These are phyloP conservation scores for Botrytis byssoidea DNA, from an alignment of 2,329 filamentous ascomycete genomes.

Conservation along the genomic window DNA sequence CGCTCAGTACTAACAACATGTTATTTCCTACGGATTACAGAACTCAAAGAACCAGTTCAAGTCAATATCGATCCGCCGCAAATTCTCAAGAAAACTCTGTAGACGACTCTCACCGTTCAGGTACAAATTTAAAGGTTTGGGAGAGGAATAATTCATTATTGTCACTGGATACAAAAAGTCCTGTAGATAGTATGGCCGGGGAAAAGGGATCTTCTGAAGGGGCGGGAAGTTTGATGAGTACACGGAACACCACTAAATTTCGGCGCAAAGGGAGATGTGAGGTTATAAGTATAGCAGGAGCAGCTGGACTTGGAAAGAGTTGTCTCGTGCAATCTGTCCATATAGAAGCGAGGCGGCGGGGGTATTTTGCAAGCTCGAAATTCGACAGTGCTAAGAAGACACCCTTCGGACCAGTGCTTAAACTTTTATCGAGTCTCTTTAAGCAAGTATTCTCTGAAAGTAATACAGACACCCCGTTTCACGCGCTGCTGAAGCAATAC, in stretches of 20 bases:
- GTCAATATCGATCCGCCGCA: constrained; percentile 26
- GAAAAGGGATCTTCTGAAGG: constrained; percentile 32
- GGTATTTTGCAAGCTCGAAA: constrained; percentile 65
- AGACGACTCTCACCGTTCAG: constrained; percentile 28
- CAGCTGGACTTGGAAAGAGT: constrained; percentile 64
- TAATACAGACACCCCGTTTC: constrained; percentile 63
- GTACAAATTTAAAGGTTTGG: constrained; percentile 30
- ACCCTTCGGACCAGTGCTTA: constrained; percentile 62
- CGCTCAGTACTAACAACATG: constrained; percentile 20
- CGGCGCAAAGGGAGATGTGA: constrained; percentile 62
- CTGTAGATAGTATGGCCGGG: constrained; percentile 27
- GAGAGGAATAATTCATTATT: constrained; percentile 32
- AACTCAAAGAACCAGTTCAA: constrained; percentile 23
- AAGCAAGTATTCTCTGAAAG: constrained; percentile 66
- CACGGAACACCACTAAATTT: constrained; percentile 48
- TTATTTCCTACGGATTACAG: constrained; percentile 21
- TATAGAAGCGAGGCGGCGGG: constrained; percentile 57
- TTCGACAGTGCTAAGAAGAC: constrained; percentile 61
- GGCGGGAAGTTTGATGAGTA: constrained; percentile 33
- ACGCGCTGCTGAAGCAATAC: constrained; percentile 60
- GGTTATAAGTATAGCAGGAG: constrained; percentile 59
- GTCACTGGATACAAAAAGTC: constrained; percentile 29
- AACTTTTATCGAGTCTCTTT: constrained; percentile 64
- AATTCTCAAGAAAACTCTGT: constrained; percentile 31
- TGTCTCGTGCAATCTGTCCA: constrained; percentile 63